These are phyloP conservation scores for Gossypium aridum DNA, from an alignment of 441 rosid species.

Conservation along the genomic window DNA sequence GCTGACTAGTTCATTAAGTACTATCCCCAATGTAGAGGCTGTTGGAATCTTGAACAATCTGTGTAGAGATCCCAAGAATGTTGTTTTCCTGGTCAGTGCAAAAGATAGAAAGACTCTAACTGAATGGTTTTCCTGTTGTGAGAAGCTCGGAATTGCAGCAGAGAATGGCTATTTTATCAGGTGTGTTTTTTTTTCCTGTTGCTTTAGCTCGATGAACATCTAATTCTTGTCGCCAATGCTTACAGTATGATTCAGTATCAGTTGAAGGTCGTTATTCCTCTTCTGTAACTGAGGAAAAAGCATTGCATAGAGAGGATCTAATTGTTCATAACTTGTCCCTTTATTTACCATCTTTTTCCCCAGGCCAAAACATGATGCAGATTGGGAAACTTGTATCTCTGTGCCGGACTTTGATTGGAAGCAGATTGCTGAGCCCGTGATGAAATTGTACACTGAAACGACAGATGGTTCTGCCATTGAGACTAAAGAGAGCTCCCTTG, in stretches of 20 bases:
- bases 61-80: conserved; percentile 65
- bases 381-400: conserved; percentile 62
- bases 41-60: conserved; percentile 54
- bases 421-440: conserved; percentile 87
- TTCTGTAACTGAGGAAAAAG: background rate
- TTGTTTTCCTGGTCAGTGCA: conserved; percentile 54
- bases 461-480: conserved; percentile 92
- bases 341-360: conserved; percentile 3
- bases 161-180: conserved; percentile 81
- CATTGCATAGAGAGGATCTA: background rate
- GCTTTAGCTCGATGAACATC: background rate
- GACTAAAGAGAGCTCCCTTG: conserved; percentile 75
- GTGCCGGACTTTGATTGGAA: conserved; percentile 77
- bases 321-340: background rate
- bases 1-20: conserved; percentile 43
- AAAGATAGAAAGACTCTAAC: conserved; percentile 4
- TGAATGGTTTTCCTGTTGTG: conserved; percentile 47
- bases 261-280: background rate
- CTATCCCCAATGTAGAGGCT: conserved; percentile 42
- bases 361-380: conserved; percentile 53
- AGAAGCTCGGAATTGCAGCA: conserved; percentile 73
- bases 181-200: conserved; percentile 22
- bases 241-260: background rate
- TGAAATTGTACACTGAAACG: conserved; percentile 81
- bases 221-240: background rate